A percentile compares a stretch with the other conserved stretches of the same genome.
Evolutionary conservation across 2,329 filamentous ascomycete genomes (phyloP).

Genomic region (Alternaria tenuissima): DNA sequence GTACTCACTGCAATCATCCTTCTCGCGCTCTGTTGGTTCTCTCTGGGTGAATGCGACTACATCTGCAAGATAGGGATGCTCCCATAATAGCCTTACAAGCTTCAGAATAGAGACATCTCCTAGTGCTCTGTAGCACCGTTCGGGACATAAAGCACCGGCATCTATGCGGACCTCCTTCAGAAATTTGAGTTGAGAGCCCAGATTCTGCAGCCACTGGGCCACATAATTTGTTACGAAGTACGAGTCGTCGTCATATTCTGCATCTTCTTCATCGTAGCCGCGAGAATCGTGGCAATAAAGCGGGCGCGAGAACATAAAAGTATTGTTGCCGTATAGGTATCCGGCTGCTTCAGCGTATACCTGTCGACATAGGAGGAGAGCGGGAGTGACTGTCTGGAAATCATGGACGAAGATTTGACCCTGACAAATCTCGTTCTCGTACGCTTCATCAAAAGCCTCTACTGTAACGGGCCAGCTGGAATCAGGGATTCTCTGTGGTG

Average conservation of each 20-base stretch:
- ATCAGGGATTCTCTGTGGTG: no score
- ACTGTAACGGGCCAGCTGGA: no score
- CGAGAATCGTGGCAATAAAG: background rate
- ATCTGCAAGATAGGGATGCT: background rate
- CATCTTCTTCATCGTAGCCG: no score
- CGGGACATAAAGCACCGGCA: no score
- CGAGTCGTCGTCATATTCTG: no score
- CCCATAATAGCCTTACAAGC: background rate
- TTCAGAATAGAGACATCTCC: background rate
- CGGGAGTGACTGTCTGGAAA: background rate
- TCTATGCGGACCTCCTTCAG: background rate
- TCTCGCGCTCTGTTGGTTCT: background rate
- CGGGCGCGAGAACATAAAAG: background rate
- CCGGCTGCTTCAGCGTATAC: background rate
- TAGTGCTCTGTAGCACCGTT: no score
- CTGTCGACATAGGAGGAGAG: background rate
- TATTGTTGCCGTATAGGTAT: background rate
- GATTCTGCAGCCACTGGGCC: background rate
- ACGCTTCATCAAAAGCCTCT: background rate
- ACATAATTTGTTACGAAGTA: background rate
- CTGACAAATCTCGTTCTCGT: background rate
- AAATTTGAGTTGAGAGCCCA: background rate
- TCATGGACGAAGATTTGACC: background rate
- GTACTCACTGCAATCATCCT: no score
- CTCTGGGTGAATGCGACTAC: background rate